Base-by-base conservation (phyloP, 768 basidiomycete species). In the Lanmaoa rubissima region DNA sequence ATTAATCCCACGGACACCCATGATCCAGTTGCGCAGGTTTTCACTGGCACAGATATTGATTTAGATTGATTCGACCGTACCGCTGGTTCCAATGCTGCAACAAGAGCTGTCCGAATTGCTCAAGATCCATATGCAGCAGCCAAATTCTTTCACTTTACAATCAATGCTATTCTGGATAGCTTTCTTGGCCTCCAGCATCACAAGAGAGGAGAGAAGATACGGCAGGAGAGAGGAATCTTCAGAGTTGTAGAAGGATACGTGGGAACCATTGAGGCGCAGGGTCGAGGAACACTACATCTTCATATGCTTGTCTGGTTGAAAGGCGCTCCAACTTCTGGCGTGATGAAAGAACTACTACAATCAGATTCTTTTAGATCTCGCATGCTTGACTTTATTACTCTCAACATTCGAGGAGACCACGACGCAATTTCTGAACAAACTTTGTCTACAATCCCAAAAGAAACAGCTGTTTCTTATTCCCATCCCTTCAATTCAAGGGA, bases 71-170 rank as follows among this genome's bases (percentile, higher is more conserved):
- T 31, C 2, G 31, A 31, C 31, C 31, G 31, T 4, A 31, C 8
- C 4, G 31, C 31, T 4, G 31, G 31, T 8, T 8, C 31, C 8
- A 3, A 31, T 31, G 31, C 31, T 31, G 2, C 8, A 4, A 31
- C 31, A 4, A 4, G 31, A 31, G 19, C 47, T 8, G 1, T 11
- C 0, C 19, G 32, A n/a, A 32, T 55, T n/a, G 47, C 54, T 2
- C 19, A 7, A 1, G 54, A 55, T 49, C 47, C 54, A 19, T 55
- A 55, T 49, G 54, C 40, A 4, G 47, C 54, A 7, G 41, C 54
- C 5, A 55, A 55, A 28, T 55, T 26, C 5, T 55, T 55, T 12
- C 41, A 43, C 11, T 43, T 55, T 7, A n/a, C 32, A 2, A 49
- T 54, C 10, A 4, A 48, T 3, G n/a, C 26, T 0, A 17, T 54